Conservation (phyloP, 805 yeast genomes). For the Ogataea trehaloabstinens region DNA sequence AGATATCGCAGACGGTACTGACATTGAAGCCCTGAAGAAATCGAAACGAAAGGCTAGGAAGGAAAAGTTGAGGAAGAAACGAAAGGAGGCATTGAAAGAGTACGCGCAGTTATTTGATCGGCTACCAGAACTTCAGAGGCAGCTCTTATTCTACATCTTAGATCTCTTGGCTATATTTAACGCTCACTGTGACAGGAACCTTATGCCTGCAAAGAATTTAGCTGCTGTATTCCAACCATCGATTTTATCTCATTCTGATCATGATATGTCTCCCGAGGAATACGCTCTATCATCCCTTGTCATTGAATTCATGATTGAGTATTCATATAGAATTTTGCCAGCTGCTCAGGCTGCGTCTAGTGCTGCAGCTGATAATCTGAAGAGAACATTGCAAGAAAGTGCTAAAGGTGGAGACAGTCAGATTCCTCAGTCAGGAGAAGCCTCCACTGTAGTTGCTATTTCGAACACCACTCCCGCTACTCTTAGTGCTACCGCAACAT, state of each 20-base stretch:
- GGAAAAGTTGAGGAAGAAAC: constrained; percentile 60
- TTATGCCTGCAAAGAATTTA: constrained; percentile 89
- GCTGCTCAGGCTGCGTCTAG: constrained; percentile 30
- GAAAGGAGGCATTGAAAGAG: constrained; percentile 64
- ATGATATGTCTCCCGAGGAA: constrained; percentile 90
- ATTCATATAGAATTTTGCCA: constrained; percentile 76
- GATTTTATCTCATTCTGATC: constrained; percentile 87
- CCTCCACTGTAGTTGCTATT: not conserved
- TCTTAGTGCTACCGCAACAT: not conserved
- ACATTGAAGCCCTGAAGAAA: constrained; percentile 28
- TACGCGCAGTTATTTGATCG: constrained; percentile 66
- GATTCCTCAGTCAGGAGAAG: not conserved
- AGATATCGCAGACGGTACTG: constrained; percentile 10
- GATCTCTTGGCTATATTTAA: constrained; percentile 87
- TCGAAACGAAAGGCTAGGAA: constrained; percentile 44
- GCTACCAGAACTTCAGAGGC: constrained; percentile 77
- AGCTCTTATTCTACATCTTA: constrained; percentile 78
- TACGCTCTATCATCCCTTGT: constrained; percentile 84
- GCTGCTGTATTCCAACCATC: constrained; percentile 98
- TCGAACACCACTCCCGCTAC: not conserved
- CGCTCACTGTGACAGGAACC: constrained; percentile 68
- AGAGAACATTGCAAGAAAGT: not conserved
- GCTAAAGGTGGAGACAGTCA: not conserved
- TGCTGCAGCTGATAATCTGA: not conserved
- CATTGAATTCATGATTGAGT: constrained; percentile 84